These are phyloP conservation scores for Alloascoidea africana DNA, from an alignment of 805 yeast species.

Conservation along the genomic window DNA sequence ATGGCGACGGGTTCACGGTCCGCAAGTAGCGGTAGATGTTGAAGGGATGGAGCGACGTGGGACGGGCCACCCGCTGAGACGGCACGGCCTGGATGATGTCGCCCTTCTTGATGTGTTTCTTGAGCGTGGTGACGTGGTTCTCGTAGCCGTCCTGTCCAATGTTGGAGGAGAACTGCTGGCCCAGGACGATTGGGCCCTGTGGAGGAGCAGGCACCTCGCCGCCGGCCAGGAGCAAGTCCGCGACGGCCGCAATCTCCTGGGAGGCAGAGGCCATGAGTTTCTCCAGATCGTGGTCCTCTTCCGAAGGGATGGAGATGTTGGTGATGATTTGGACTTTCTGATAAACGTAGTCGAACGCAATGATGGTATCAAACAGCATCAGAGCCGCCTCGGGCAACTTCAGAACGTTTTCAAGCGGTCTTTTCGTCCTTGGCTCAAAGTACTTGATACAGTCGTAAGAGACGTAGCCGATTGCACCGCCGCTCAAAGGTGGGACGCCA, in stretches of 20 bases:
- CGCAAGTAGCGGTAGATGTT: slow-evolving; percentile 89
- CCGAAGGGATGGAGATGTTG: slow-evolving; percentile 39
- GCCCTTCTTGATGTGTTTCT: slow-evolving; percentile 74
- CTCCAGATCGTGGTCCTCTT: slow-evolving; percentile 13
- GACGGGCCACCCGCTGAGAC: slow-evolving; percentile 91
- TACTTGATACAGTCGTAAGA: slow-evolving; percentile 95
- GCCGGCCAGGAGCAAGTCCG: slow-evolving; percentile 15
- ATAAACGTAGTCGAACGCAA: slow-evolving; percentile 89
- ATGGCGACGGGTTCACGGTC: slow-evolving; percentile 95
- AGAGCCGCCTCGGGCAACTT: slow-evolving; percentile 82
- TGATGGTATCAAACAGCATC: slow-evolving; percentile 81
- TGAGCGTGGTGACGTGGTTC: slow-evolving; percentile 56
- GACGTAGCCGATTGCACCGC: slow-evolving; percentile 94
- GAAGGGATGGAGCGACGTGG: slow-evolving; percentile 91
- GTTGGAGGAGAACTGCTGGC: slow-evolving; percentile 69
- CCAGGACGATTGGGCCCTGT: slow-evolving; percentile 56
- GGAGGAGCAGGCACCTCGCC: slow-evolving; percentile 41
- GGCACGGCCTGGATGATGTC: slow-evolving; percentile 98
- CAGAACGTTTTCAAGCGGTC: slow-evolving; percentile 61
- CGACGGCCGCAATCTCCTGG: not conserved
- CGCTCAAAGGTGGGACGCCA: slow-evolving; percentile 72
- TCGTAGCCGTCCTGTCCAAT: slow-evolving; percentile 93
- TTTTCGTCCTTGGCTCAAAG: slow-evolving; percentile 83
- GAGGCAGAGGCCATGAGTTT: not conserved
- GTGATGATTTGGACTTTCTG: slow-evolving; percentile 85